Evolutionary conservation across 163 green algal species (phyloP).

Genomic region (Chlorella variabilis): DNA sequence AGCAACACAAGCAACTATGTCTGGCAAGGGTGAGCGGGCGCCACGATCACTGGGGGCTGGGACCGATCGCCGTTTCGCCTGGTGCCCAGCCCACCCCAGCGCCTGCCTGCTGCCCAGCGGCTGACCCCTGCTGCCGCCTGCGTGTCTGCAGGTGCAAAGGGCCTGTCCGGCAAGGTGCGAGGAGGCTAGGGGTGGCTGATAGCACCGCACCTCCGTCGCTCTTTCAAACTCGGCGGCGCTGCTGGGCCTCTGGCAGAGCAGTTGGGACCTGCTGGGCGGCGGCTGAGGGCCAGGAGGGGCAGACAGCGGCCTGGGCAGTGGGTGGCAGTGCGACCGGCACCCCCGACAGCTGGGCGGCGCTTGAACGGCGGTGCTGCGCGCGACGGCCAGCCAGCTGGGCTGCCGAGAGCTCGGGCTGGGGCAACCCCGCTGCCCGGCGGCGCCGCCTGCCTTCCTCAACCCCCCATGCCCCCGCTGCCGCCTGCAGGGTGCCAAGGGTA

Average conservation of each 20-base stretch:
- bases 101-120: too few relatives aligned
- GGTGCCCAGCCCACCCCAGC: neutral
- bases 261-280: neutral
- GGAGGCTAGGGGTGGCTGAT: neutral
- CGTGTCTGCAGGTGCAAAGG: constrained; percentile 80
- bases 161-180: constrained; percentile 77
- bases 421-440: too few relatives aligned
- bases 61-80: constrained; percentile 5
- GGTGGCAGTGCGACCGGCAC: neutral
- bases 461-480: too few relatives aligned
- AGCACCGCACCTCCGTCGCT: neutral
- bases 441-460: too few relatives aligned
- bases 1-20: constrained; percentile 52
- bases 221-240: constrained; percentile 5
- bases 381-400: neutral
- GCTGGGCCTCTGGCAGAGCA: neutral
- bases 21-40: constrained; percentile 50
- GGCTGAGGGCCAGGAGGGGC: neutral
- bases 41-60: neutral
- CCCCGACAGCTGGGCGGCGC: constrained; percentile 2
- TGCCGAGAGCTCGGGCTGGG: too few relatives aligned
- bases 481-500: constrained; percentile 89
- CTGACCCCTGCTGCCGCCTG: neutral
- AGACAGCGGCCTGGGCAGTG: neutral
- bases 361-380: neutral